phyloP scores from a whole-genome alignment of 2,329 filamentous ascomycete species.

The Aureobasidium pullulans region DNA sequence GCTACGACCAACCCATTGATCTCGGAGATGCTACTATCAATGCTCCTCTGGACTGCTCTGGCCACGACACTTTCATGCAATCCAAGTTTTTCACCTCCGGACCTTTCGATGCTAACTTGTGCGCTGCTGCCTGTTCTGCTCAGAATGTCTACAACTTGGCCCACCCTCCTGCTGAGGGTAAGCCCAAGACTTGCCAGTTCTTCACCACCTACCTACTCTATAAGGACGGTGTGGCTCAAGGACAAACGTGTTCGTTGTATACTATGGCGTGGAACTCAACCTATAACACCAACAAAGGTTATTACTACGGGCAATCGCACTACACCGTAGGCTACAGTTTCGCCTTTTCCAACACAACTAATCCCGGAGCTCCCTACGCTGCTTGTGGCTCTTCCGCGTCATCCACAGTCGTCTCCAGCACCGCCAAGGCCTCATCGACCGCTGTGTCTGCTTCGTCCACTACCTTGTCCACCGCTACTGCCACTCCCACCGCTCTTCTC shows the following conservation, averaged over 20 bases:
- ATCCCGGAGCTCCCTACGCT: constrained; percentile 1
- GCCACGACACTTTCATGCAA: constrained; percentile 21
- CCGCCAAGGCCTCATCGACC: neutral
- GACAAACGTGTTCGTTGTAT: constrained; percentile 25
- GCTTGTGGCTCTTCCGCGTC: constrained; percentile 13
- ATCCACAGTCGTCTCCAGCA: neutral
- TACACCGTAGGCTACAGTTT: constrained; percentile 21
- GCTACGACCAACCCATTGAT: constrained; percentile 19
- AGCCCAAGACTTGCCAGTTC: constrained; percentile 25
- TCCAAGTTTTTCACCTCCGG: constrained; percentile 19
- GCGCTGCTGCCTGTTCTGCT: constrained; percentile 20
- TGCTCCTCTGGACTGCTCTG: constrained; percentile 25
- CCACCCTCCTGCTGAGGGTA: constrained; percentile 13
- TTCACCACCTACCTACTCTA: constrained; percentile 28
- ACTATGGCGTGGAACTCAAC: constrained; percentile 19
- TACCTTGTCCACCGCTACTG: neutral
- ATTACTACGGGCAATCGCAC: constrained; percentile 19
- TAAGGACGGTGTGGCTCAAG: constrained; percentile 19
- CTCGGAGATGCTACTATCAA: constrained; percentile 25
- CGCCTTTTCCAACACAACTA: constrained; percentile 18
- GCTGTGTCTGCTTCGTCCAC: neutral
- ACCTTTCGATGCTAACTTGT: constrained; percentile 24
- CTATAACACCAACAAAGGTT: constrained; percentile 22
- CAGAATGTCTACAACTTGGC: constrained; percentile 7
- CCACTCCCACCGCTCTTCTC: neutral